Percentiles rank a stretch among this genome's conserved stretches.
Evolutionary conservation across 1,284 basidiomycete genomes (phyloP).

Genomic region (Cryptococcus maquisensis): DNA sequence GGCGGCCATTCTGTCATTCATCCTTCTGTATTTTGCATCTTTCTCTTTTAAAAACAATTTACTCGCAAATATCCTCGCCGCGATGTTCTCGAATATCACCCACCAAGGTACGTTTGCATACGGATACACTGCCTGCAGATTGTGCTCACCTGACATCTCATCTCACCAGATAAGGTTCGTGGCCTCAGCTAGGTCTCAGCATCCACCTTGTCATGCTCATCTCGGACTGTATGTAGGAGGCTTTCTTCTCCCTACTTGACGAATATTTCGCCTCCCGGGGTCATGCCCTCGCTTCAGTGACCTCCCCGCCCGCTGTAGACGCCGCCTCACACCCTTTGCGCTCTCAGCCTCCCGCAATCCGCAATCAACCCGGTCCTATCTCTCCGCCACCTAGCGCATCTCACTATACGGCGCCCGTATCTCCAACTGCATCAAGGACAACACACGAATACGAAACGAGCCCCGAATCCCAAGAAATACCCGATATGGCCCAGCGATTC

Average conservation of each 20-base stretch:
- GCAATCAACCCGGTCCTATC: neutral
- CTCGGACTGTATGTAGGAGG: conserved; percentile 31
- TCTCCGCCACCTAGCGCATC: conserved; percentile 2
- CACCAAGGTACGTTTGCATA: too few relatives aligned
- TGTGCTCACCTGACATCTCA: too few relatives aligned
- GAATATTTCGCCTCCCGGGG: conserved; percentile 47
- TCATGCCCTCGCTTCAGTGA: conserved; percentile 16
- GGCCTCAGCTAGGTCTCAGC: too few relatives aligned
- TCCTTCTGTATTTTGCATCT: too few relatives aligned
- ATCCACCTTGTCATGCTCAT: neutral
- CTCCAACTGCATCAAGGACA: conserved; percentile 1
- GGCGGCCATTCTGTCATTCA: too few relatives aligned
- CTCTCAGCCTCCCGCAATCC: neutral
- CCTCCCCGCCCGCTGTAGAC: neutral
- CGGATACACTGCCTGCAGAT: too few relatives aligned
- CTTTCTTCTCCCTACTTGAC: conserved; percentile 45
- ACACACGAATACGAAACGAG: neutral
- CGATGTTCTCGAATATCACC: too few relatives aligned
- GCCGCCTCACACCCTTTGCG: conserved; percentile 1
- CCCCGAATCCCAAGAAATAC: conserved; percentile 4
- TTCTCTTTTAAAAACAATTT: too few relatives aligned
- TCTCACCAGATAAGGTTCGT: neutral
- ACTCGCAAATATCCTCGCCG: too few relatives aligned
- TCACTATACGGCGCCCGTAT: neutral
- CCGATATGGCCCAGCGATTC: conserved; percentile 27